Evolutionary conservation across 768 basidiomycete genomes (phyloP).

Genomic region (Floccularia luteovirens): DNA sequence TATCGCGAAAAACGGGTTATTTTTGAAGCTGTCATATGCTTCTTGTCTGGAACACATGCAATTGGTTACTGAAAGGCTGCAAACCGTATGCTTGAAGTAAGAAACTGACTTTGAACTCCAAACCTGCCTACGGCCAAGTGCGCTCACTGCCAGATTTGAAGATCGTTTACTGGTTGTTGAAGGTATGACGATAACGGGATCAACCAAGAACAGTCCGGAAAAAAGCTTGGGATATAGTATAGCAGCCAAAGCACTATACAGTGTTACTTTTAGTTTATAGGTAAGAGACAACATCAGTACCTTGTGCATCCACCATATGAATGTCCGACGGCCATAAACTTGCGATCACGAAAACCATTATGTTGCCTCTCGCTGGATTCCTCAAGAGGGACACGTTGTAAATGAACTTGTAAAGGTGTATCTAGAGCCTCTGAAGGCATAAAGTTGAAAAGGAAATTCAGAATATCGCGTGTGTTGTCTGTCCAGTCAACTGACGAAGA

Average conservation of each 20-base stretch:
- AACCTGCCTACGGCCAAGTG: conserved; percentile 47
- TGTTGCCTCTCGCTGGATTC: conserved; percentile 33
- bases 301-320: conserved; percentile 78
- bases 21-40: conserved; percentile 39
- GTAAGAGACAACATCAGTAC: conserved; percentile 24
- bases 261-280: background rate
- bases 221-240: conserved; percentile 59
- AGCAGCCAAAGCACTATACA: conserved; percentile 54
- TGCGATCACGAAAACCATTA: conserved; percentile 43
- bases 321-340: conserved; percentile 70
- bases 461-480: conserved; percentile 71
- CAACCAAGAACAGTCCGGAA: conserved; percentile 64
- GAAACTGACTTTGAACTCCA: conserved; percentile 53
- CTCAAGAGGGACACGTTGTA: conserved; percentile 37
- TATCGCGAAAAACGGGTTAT: conserved; percentile 56
- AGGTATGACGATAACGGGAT: conserved; percentile 59
- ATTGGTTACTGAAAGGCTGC: background rate
- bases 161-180: conserved; percentile 4
- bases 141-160: conserved; percentile 25
- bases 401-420: conserved; percentile 38
- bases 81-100: background rate
- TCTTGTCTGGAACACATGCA: conserved; percentile 38
- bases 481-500: conserved; percentile 61
- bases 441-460: conserved; percentile 67
- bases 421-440: conserved; percentile 37